A percentile compares a stretch with the other conserved stretches of the same genome.
These are phyloP conservation scores for Dictyostelium firmibasis DNA, from an alignment of 78 protist genomes.

Conservation along the genomic window DNA sequence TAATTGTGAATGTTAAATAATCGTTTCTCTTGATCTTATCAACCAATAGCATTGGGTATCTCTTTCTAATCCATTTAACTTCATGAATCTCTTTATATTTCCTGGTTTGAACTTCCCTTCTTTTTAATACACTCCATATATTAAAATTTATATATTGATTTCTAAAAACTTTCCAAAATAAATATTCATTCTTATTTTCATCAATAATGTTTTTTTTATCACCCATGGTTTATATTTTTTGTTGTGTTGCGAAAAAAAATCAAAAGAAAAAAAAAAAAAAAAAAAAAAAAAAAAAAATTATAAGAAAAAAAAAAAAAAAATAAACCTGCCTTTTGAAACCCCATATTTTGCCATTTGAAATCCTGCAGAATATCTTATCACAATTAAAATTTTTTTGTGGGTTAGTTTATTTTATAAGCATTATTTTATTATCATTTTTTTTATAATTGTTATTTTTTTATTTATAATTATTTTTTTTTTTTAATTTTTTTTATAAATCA, in stretches of 20 bases:
- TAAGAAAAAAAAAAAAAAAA: not conserved
- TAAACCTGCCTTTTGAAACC: not conserved
- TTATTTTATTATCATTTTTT: too few relatives aligned
- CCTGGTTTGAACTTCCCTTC: not conserved
- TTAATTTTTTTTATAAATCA: too few relatives aligned
- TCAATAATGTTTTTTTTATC: not conserved
- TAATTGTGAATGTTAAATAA: not conserved
- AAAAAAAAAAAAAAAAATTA: not conserved
- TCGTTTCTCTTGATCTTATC: not conserved
- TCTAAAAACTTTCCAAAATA: conserved; percentile 1
- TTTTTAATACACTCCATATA: not conserved
- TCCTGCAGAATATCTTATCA: too few relatives aligned
- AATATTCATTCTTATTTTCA: not conserved
- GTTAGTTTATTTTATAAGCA: too few relatives aligned
- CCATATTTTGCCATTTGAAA: too few relatives aligned
- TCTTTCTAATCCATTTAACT: not conserved
- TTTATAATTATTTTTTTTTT: too few relatives aligned
- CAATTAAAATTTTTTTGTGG: too few relatives aligned
- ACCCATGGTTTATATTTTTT: not conserved
- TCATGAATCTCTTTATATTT: not conserved
- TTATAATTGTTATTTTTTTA: too few relatives aligned
- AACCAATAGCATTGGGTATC: not conserved
- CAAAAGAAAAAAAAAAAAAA: not conserved
- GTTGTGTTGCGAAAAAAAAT: not conserved
- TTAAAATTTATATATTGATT: not conserved